Evolutionary conservation across 495 filamentous ascomycete species (phyloP).

Genomic region (Tirmania nivea): DNA sequence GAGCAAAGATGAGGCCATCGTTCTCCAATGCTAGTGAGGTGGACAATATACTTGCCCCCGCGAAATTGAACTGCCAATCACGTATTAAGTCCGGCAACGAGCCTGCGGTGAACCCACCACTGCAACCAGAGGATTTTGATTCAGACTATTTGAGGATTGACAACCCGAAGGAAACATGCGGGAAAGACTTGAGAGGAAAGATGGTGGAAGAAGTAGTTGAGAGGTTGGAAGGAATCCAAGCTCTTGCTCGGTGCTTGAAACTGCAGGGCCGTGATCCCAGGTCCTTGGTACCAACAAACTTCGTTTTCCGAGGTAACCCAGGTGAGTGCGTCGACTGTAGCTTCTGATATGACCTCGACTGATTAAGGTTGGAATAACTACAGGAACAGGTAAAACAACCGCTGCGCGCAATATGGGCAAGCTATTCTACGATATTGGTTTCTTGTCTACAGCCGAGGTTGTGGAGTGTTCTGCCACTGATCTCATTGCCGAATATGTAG

Average conservation of each 20-base stretch:
- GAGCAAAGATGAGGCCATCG: constrained; percentile 26
- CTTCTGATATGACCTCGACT: too few relatives aligned
- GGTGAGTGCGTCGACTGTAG: too few relatives aligned
- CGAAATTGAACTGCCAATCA: too few relatives aligned
- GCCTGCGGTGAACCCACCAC: too few relatives aligned
- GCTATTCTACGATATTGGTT: constrained; percentile 47
- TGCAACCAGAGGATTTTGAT: background rate
- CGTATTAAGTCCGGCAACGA: too few relatives aligned
- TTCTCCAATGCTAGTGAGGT: constrained; percentile 37
- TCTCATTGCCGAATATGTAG: constrained; percentile 33
- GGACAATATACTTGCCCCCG: constrained; percentile 15
- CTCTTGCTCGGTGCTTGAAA: background rate
- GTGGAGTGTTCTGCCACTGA: constrained; percentile 38
- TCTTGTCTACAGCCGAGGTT: constrained; percentile 31
- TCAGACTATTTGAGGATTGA: background rate
- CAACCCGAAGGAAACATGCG: background rate
- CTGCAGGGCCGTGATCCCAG: background rate
- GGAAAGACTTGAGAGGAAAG: too few relatives aligned
- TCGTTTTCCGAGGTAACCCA: background rate
- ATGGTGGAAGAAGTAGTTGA: too few relatives aligned
- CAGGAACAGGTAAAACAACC: constrained; percentile 51
- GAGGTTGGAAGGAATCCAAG: too few relatives aligned
- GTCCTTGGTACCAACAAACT: too few relatives aligned
- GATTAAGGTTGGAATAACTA: too few relatives aligned
- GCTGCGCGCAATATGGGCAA: constrained; percentile 49